These are phyloP conservation scores for Boletus sp. DNA, from an alignment of 768 basidiomycete species.

Conservation along the genomic window DNA sequence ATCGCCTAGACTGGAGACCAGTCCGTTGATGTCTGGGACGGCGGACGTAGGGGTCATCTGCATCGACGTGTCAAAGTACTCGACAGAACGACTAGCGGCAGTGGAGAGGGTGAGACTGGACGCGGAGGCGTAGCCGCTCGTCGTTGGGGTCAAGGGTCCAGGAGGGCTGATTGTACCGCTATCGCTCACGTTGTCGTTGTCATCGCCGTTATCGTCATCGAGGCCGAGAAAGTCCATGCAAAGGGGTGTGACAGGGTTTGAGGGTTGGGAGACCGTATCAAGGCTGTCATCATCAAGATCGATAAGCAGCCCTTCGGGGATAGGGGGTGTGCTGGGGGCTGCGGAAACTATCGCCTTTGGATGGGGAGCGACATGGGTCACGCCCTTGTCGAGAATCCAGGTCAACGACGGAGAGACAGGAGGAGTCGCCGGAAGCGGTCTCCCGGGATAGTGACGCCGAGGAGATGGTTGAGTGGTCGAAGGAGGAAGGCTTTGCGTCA, in stretches of 20 bases:
- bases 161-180: constrained; percentile 33
- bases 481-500: constrained; percentile 26
- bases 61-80: constrained; percentile 28
- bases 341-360: constrained; percentile 20
- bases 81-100: constrained; percentile 21
- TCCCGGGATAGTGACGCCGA: constrained; percentile 33
- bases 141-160: constrained; percentile 33
- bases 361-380: constrained; percentile 7
- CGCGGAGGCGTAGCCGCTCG: constrained; percentile 25
- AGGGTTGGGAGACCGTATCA: constrained; percentile 15
- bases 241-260: constrained; percentile 15
- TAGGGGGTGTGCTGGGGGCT: constrained; percentile 32
- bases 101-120: constrained; percentile 31
- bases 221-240: constrained; percentile 26
- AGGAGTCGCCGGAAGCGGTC: constrained; percentile 34
- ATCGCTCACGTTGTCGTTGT: constrained; percentile 28
- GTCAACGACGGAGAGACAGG: constrained; percentile 33
- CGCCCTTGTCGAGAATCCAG: constrained; percentile 34
- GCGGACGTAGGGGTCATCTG: constrained; percentile 31
- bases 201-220: constrained; percentile 17
- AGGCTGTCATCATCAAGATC: constrained; percentile 48
- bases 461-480: constrained; percentile 25
- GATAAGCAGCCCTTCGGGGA: constrained; percentile 54
- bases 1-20: constrained; percentile 56
- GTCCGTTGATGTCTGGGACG: constrained; percentile 62